These are phyloP conservation scores for Diatrype stigma DNA, from an alignment of 2,329 filamentous ascomycete genomes.

Conservation along the genomic window DNA sequence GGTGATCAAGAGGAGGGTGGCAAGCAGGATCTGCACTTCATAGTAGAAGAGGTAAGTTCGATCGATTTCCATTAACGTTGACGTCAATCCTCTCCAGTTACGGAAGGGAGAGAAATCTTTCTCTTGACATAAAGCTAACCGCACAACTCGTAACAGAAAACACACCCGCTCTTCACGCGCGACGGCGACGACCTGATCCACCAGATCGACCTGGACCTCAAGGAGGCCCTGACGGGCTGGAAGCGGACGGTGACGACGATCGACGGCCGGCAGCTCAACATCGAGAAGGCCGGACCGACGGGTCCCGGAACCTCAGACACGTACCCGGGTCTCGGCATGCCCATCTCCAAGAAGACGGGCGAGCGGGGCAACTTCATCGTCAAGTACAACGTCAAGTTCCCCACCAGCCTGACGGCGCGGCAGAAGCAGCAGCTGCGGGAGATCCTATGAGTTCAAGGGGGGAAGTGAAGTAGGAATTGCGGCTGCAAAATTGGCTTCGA, in stretches of 20 bases:
- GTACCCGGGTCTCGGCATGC: constrained; percentile 90
- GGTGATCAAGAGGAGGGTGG: constrained; percentile 96
- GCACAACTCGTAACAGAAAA: no score
- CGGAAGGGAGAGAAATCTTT: no score
- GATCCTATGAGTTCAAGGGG: constrained; percentile 55
- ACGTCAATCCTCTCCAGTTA: no score
- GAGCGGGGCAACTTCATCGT: constrained; percentile 85
- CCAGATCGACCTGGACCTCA: constrained; percentile 76
- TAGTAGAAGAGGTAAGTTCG: constrained; percentile 84
- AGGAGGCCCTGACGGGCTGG: constrained; percentile 95
- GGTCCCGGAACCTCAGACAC: constrained; percentile 76
- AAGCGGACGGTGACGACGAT: constrained; percentile 87
- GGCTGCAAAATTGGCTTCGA: no score
- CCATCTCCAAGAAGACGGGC: constrained; percentile 81
- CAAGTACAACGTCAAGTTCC: constrained; percentile 90
- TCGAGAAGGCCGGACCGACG: constrained; percentile 80
- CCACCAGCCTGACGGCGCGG: constrained; percentile 65
- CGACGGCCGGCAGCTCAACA: constrained; percentile 77
- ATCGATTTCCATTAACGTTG: neutral
- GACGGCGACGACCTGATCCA: constrained; percentile 84
- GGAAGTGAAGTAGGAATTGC: no score
- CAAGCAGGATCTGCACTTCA: constrained; percentile 91
- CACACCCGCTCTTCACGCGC: constrained; percentile 77
- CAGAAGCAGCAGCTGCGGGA: constrained; percentile 82
- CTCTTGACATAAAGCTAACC: no score